Evolutionary conservation across 1,284 basidiomycete genomes (phyloP).

Genomic region (Porodaedalea pini): DNA sequence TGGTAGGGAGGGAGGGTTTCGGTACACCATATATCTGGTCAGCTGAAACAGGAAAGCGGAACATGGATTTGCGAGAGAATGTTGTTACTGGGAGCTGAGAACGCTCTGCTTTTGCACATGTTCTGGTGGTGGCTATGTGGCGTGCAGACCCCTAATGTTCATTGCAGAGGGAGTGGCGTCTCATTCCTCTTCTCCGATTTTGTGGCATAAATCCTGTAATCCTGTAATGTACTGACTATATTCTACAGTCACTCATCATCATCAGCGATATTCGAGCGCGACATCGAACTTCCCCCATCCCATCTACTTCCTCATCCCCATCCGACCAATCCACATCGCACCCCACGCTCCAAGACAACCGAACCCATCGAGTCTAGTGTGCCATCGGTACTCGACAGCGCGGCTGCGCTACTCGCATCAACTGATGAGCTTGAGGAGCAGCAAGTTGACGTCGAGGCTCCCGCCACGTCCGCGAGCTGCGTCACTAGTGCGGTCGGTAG

Average conservation of each 20-base stretch:
- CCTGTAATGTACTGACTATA: constrained; percentile 2
- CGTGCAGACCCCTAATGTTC: neutral
- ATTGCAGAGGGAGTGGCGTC: neutral
- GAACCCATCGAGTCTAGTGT: constrained; percentile 70
- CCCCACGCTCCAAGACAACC: constrained; percentile 62
- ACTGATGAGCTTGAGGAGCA: constrained; percentile 53
- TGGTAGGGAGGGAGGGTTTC: neutral
- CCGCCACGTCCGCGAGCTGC: constrained; percentile 7
- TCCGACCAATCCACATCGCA: constrained; percentile 61
- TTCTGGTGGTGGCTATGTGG: too few species aligned
- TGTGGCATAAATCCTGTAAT: neutral
- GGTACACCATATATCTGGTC: too few species aligned
- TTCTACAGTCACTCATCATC: constrained; percentile 63
- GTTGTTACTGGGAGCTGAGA: too few species aligned
- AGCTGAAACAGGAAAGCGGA: too few species aligned
- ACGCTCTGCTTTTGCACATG: too few species aligned
- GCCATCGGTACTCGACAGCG: constrained; percentile 71
- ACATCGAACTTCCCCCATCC: constrained; percentile 64
- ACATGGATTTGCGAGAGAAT: too few species aligned
- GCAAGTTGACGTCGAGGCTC: constrained; percentile 31
- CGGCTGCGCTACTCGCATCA: constrained; percentile 59
- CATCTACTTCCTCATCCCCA: constrained; percentile 31
- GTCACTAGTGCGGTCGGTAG: constrained; percentile 10
- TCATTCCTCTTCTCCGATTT: neutral
- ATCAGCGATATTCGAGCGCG: constrained; percentile 78